Percentiles rank a stretch among this genome's conserved stretches.
phyloP scores from a whole-genome alignment of 495 filamentous ascomycete genomes.

The Parachaetomium inaequale region DNA sequence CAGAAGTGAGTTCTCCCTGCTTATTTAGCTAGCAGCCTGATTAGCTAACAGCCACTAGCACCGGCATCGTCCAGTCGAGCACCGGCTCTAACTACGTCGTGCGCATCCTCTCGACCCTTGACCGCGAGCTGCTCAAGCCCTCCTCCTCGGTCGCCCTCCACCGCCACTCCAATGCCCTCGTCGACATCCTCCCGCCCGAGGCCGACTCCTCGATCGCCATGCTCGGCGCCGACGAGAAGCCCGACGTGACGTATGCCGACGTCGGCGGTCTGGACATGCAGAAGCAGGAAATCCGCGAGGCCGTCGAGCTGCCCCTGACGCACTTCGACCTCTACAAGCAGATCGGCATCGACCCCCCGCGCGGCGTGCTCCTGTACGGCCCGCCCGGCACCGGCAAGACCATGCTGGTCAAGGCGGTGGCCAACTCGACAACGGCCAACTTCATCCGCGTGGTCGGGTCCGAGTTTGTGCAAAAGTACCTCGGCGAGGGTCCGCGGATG shows the following conservation, averaged over 20 bases:
- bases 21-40: background rate
- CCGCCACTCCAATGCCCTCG: constrained; percentile 95
- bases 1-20: constrained; percentile 72
- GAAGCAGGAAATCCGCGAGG: constrained; percentile 98
- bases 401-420: constrained; percentile 97
- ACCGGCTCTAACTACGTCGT: constrained; percentile 99
- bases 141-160: constrained; percentile 96
- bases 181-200: constrained; percentile 96
- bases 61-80: constrained; percentile 96
- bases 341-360: constrained; percentile 96
- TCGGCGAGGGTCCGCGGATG: constrained; percentile 97
- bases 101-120: constrained; percentile 94
- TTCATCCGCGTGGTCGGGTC: constrained; percentile 98
- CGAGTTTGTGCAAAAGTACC: constrained; percentile 98
- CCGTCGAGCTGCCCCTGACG: constrained; percentile 91
- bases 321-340: constrained; percentile 98
- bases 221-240: constrained; percentile 94
- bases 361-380: constrained; percentile 92
- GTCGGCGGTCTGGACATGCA: constrained; percentile 99
- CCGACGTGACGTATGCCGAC: constrained; percentile 96
- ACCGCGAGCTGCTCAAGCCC: constrained; percentile 95
- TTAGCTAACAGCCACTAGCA: constrained; percentile 51
- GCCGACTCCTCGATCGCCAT: constrained; percentile 98
- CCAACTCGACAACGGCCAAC: constrained; percentile 95
- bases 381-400: constrained; percentile 98